Evolutionary conservation across 148 eudicot species (phyloP), one percentile per base, ranked within the genome.

Genomic region (Amaranthus palmeri): DNA sequence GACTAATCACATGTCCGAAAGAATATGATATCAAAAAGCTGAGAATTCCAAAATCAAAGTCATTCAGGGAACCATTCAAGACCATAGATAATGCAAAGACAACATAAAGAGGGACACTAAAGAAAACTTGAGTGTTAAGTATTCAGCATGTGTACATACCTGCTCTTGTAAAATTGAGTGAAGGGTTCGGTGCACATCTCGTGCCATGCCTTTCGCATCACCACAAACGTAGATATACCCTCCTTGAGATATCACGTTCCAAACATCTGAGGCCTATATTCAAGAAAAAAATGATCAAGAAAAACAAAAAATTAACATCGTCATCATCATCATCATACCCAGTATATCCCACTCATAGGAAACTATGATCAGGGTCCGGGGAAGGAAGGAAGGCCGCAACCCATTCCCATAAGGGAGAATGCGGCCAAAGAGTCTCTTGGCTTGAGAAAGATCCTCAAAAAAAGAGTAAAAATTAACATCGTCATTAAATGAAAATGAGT

Each of bases 151-250:
- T 48, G 43, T 64, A 63, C 61, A 41, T 84, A 95, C 97, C 99
- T 95, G 93, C 72, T 95, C 93, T 80, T 95, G 97, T 60, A 77
- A 84, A 72, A 95, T 89, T 44, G 96, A 87, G 89, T 92, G 96
- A 65, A 95, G 96, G 40, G 92, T 81, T 71, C 97, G 83, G 78
- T 95, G 97, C 18, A 95, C 99, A 78, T 95, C 99, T 66, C 85
- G 84, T 25, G 99, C 99, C 99, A 95, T 95, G 86, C 99, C 96
- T 83, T 95, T 95, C 68, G 99, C 99, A 69, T 95, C 97, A 68
- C 99, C 99, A 73, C 99, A 95, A 1, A 95, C 99, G 63, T 95
- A 95, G 3, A 95, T 4, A 68, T 90, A 88, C 17, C 85, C 99
- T 71, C 93, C 99, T 78, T 88, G 81, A 4, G 92, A 92, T 41